Conservation (phyloP, 2,329 filamentous ascomycete species). For the Drechslera avenae region DNA sequence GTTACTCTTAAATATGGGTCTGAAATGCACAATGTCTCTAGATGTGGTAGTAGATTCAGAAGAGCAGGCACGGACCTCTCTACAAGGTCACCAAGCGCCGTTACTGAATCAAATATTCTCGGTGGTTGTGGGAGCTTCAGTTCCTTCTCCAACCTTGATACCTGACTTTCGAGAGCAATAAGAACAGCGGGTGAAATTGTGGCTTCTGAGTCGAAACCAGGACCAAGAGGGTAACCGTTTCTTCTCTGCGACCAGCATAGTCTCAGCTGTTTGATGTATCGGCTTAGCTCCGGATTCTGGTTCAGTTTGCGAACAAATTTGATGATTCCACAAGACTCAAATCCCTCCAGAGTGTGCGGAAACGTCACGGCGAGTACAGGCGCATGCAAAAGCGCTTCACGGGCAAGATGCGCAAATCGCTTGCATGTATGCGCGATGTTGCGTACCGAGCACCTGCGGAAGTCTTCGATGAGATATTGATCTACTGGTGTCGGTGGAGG, state of each 20-base stretch:
- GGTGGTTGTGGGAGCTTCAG: too few relatives aligned
- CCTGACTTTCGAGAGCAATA: too few relatives aligned
- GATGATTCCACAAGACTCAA: background rate
- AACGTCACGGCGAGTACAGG: slow-evolving; percentile 6
- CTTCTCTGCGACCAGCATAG: background rate
- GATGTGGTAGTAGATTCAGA: slow-evolving; percentile 7
- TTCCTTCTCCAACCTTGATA: too few relatives aligned
- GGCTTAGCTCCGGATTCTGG: slow-evolving; percentile 4
- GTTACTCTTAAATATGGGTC: background rate
- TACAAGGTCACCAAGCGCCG: too few relatives aligned
- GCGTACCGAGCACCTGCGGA: slow-evolving; percentile 6
- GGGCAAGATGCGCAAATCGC: slow-evolving; percentile 13
- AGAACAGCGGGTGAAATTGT: too few relatives aligned
- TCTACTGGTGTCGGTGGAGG: slow-evolving; percentile 11
- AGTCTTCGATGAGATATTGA: slow-evolving; percentile 12
- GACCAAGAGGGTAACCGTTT: too few relatives aligned
- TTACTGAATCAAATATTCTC: too few relatives aligned
- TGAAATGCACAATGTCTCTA: slow-evolving; percentile 17
- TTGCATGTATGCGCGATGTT: slow-evolving; percentile 20
- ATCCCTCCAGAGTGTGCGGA: background rate
- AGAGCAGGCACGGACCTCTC: background rate
- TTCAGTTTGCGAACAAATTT: slow-evolving; percentile 7
- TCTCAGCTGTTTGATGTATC: slow-evolving; percentile 16
- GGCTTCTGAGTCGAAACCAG: too few relatives aligned
- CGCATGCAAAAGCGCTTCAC: slow-evolving; percentile 8